Conservation (phyloP, 116 monocot genomes). For the Phalaenopsis hybrid region DNA sequence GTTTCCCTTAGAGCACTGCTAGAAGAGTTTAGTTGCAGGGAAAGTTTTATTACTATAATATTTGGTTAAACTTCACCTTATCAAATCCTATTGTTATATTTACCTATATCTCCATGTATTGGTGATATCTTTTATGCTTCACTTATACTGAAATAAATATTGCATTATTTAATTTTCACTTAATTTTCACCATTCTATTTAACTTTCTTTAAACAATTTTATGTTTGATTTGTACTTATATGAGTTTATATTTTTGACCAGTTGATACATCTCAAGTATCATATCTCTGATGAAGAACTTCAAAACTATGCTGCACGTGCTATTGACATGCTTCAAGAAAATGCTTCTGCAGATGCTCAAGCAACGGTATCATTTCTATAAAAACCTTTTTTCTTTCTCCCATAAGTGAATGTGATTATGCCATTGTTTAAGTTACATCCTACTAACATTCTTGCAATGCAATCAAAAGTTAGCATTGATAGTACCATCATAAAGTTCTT, state of each 20-base stretch:
- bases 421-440: not conserved
- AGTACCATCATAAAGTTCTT: not conserved
- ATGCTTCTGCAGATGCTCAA: constrained; percentile 58
- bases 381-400: not conserved
- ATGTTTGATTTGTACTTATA: not conserved
- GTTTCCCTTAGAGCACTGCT: not conserved
- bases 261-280: constrained; percentile 67
- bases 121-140: not conserved
- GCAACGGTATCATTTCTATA: constrained; percentile 51
- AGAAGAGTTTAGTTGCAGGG: not conserved
- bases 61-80: not conserved
- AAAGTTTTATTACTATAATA: not conserved
- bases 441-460: not conserved
- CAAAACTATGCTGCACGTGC: constrained; percentile 59
- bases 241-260: constrained; percentile 21
- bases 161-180: not conserved
- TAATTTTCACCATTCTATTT: not conserved
- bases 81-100: constrained; percentile 1
- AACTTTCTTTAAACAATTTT: not conserved
- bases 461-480: not conserved
- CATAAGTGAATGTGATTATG: not conserved
- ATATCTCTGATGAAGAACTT: constrained; percentile 58
- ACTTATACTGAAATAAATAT: not conserved
- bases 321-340: constrained; percentile 75
- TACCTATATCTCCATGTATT: not conserved